Base-by-base conservation (phyloP, 371 early-diverging fungal species). In the Mortierella sp. region DNA sequence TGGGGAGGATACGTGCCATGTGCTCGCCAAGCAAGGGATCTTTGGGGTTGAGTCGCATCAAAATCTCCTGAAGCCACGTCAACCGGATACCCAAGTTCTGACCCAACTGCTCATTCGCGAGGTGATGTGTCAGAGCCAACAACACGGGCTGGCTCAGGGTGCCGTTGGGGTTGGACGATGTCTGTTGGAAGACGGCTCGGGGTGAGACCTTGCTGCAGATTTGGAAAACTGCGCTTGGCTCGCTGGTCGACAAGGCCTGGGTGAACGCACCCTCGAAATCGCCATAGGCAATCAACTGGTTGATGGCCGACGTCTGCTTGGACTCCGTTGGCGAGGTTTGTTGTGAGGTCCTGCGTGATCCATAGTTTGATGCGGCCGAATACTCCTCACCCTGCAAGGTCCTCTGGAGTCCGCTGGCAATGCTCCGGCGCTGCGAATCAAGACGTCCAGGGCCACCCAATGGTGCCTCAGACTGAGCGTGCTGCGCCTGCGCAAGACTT, bases 251-350 rank as follows among this genome's bases (percentile, higher is more conserved):
- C 51, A 86, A 48, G 24, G 86, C 86, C 44, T 82, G 79, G 10
- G 79, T 86, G 50, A 86, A 86, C 0, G 86, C 86, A 10, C 50
- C 72, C 51, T 86, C 82, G 50, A 82, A 81, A 59, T 86, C 86
- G 28, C 86, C 82, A 70, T 78, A 77, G 9, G 86, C 86, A 40
- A 86, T 76, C 57, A 79, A 43, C 43, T 86, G 80, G 50, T 81
- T 71, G 21, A 86, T 72, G 21, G 67, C 72, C 4, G 54, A 28
- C n/a, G 73, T 69, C 55, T 79, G 82, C 70, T 76, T 81, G 1
- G 82, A 74, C 40, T 81, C 86, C 5, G 74, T 69, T 3, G 82
- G 82, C 13, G 86, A 86, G n/a, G 71, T 21, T 19, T 73, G 82
- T 43, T 86, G 86, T 5, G 86, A 86, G 26, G 86, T 34, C 13